Evolutionary conservation across 805 yeast genomes (phyloP).

Genomic region (Candida patagonica): DNA sequence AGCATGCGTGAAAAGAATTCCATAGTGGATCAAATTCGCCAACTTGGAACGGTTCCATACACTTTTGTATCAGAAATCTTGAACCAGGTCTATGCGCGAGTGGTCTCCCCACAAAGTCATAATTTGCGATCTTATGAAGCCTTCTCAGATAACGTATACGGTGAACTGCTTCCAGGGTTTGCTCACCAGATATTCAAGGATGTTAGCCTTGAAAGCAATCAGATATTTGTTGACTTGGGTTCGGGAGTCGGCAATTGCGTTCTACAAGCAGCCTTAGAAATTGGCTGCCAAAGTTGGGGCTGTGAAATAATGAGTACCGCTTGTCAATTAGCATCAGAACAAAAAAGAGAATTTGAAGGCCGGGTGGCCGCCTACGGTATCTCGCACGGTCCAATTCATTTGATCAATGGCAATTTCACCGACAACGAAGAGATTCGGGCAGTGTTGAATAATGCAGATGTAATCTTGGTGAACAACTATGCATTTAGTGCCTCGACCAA

Average conservation of each 20-base stretch:
- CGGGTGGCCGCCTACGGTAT: slow-evolving; percentile 60
- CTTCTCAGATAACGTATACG: slow-evolving; percentile 84
- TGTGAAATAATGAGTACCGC: slow-evolving; percentile 87
- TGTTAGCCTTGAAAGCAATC: slow-evolving; percentile 44
- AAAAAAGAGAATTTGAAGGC: slow-evolving; percentile 45
- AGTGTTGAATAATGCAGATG: slow-evolving; percentile 53
- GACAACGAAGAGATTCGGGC: slow-evolving; percentile 48
- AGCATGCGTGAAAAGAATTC: slow-evolving; percentile 29
- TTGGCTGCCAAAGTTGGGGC: slow-evolving; percentile 78
- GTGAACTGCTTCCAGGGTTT: slow-evolving; percentile 77
- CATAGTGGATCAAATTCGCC: slow-evolving; percentile 26
- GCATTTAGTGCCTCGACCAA: slow-evolving; percentile 72
- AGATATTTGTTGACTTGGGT: slow-evolving; percentile 77
- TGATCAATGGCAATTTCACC: slow-evolving; percentile 65
- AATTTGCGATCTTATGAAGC: slow-evolving; percentile 67
- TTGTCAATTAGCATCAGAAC: slow-evolving; percentile 54
- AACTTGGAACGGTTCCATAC: slow-evolving; percentile 13
- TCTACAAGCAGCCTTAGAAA: slow-evolving; percentile 79
- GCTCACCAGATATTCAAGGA: slow-evolving; percentile 54
- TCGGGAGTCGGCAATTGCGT: slow-evolving; percentile 93
- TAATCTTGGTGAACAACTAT: slow-evolving; percentile 73
- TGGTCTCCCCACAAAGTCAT: slow-evolving; percentile 65
- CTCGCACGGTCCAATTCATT: slow-evolving; percentile 42
- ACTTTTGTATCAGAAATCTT: slow-evolving; percentile 55
- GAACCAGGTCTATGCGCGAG: slow-evolving; percentile 63